Evolutionary conservation across 306 rosid genomes (phyloP).

Genomic region (Pterocarpus macrocarpus): DNA sequence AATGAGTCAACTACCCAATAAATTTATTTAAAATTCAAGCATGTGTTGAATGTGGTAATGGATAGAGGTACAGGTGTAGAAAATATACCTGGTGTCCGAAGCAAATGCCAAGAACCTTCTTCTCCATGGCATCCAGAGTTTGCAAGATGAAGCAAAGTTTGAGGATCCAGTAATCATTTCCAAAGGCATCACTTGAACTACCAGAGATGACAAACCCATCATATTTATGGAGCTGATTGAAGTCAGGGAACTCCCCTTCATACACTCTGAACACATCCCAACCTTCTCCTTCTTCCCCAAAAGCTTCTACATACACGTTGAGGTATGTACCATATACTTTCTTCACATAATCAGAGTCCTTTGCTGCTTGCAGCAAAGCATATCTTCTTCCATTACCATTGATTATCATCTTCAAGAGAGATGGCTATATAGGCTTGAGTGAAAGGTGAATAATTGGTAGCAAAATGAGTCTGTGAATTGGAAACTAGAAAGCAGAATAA

Average conservation of each 20-base stretch:
- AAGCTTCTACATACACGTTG: conserved; percentile 62
- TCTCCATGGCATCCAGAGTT: conserved; percentile 67
- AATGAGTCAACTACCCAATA: no score
- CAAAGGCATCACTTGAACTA: conserved; percentile 70
- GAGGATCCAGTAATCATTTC: conserved; percentile 67
- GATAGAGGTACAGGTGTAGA: background rate
- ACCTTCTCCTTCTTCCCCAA: conserved; percentile 69
- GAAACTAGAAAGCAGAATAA: background rate
- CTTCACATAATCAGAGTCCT: conserved; percentile 69
- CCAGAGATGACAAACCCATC: conserved; percentile 75
- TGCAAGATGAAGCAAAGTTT: conserved; percentile 68
- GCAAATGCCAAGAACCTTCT: conserved; percentile 79
- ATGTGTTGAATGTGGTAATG: no score
- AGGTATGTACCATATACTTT: conserved; percentile 70
- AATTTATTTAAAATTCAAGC: background rate
- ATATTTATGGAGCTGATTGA: conserved; percentile 54
- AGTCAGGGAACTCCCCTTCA: conserved; percentile 68
- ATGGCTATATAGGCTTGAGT: background rate
- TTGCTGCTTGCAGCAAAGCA: conserved; percentile 65
- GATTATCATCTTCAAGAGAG: conserved; percentile 6
- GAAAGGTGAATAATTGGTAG: background rate
- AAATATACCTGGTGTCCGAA: conserved; percentile 77
- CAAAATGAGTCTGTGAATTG: background rate
- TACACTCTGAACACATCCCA: conserved; percentile 74
- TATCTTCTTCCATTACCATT: conserved; percentile 47